Conservation (phyloP, 2,329 filamentous ascomycete species). For the Diaporthe sp. region DNA sequence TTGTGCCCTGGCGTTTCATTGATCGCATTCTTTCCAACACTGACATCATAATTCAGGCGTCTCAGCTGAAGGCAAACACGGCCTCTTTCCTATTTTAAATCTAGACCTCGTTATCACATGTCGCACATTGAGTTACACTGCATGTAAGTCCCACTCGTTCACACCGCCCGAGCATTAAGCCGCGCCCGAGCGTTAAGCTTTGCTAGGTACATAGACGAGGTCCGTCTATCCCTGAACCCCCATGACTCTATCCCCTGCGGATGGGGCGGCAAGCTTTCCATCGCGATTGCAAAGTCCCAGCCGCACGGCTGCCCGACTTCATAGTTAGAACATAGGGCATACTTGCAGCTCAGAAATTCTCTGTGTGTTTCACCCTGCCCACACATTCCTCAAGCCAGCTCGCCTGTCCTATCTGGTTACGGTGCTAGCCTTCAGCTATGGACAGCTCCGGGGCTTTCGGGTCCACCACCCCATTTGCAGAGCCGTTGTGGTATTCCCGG, state of each 20-base stretch:
- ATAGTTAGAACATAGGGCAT: not conserved
- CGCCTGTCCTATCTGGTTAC: not conserved
- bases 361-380: not conserved
- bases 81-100: not conserved
- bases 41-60: not conserved
- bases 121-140: not conserved
- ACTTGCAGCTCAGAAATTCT: not conserved
- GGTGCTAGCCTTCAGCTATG: not conserved
- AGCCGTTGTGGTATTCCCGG: conserved; percentile 26
- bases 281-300: not conserved
- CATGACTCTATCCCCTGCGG: not conserved
- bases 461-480: conserved; percentile 12
- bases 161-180: conserved; percentile 15
- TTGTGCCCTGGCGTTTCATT: not conserved
- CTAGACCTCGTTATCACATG: not conserved
- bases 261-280: not conserved
- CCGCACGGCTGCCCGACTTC: not conserved
- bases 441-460: not conserved
- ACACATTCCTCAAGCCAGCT: not conserved
- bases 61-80: not conserved
- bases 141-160: not conserved
- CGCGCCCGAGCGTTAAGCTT: conserved; percentile 9
- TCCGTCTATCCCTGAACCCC: not conserved
- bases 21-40: not conserved
- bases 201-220: not conserved